Evolutionary conservation across 2,329 filamentous ascomycete species (phyloP).

Genomic region (Cercospora beticola): DNA sequence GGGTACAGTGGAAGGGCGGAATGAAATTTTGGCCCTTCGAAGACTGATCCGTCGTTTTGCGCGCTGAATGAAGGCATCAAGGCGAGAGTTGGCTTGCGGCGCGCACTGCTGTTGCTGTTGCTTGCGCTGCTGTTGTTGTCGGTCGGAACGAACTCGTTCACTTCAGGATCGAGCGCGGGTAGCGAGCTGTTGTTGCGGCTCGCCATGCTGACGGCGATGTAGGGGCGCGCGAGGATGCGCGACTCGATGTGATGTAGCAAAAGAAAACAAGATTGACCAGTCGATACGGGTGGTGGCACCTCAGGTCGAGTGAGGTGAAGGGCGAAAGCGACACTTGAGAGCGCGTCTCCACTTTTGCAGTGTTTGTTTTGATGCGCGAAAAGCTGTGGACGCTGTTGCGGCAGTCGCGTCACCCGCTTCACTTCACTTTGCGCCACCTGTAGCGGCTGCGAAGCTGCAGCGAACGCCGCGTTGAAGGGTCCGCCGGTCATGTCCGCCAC

Average conservation of each 20-base stretch:
- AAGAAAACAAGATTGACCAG: neutral
- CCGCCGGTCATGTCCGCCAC: neutral
- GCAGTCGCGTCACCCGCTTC: neutral
- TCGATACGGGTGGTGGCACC: neutral
- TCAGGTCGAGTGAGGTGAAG: neutral
- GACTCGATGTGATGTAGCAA: neutral
- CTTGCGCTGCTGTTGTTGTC: neutral
- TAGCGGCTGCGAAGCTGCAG: neutral
- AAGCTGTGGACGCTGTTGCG: neutral
- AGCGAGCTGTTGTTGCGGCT: neutral
- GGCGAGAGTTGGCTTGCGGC: neutral
- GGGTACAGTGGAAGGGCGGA: constrained; percentile 15
- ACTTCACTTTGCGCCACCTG: neutral
- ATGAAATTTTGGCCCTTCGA: neutral
- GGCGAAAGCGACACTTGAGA: neutral
- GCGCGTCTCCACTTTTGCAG: neutral
- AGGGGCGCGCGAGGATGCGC: neutral
- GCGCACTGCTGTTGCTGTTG: neutral
- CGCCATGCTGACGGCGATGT: neutral
- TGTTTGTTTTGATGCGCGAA: constrained; percentile 3
- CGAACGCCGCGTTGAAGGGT: neutral
- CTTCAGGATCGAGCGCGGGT: constrained; percentile 10
- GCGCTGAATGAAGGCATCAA: neutral
- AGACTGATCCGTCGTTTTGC: neutral
- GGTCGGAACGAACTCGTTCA: constrained; percentile 10